Evolutionary conservation across 1,139 yeast species (phyloP).

Genomic region (Sugiyamaella xylanicola): DNA sequence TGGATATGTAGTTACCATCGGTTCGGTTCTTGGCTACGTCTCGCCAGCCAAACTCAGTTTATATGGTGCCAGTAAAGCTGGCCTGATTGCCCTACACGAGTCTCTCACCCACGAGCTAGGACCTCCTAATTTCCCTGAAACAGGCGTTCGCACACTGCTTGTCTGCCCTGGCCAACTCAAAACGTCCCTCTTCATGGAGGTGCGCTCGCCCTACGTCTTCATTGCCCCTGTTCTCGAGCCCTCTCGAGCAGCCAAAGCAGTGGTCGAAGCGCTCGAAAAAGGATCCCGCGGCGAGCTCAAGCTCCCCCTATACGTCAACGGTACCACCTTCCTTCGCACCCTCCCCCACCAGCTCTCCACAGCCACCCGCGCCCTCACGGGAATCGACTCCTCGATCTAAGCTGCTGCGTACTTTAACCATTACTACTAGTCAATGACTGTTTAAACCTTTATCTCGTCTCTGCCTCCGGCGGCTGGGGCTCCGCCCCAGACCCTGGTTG

Average conservation of each 20-base stretch:
- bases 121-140: constrained; percentile 22
- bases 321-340: constrained; percentile 69
- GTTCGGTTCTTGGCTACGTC: constrained; percentile 80
- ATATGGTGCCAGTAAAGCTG: constrained; percentile 90
- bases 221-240: constrained; percentile 86
- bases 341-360: constrained; percentile 73
- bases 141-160: constrained; percentile 69
- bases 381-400: constrained; percentile 51
- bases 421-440: too few relatives aligned
- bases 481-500: background rate
- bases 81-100: constrained; percentile 80
- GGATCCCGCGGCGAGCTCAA: constrained; percentile 72
- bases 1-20: constrained; percentile 79
- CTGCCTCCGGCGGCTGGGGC: constrained; percentile 13
- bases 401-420: too few relatives aligned
- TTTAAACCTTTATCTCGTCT: too few relatives aligned
- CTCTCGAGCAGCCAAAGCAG: constrained; percentile 57
- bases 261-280: constrained; percentile 57
- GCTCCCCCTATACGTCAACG: constrained; percentile 72
- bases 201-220: constrained; percentile 67
- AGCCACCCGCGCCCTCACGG: constrained; percentile 55
- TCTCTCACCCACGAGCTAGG: constrained; percentile 73
- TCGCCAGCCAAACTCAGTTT: constrained; percentile 81
- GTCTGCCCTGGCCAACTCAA: constrained; percentile 86
- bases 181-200: constrained; percentile 70